Conservation (phyloP, 495 filamentous ascomycete species). For the Aspergillus baeticus region DNA sequence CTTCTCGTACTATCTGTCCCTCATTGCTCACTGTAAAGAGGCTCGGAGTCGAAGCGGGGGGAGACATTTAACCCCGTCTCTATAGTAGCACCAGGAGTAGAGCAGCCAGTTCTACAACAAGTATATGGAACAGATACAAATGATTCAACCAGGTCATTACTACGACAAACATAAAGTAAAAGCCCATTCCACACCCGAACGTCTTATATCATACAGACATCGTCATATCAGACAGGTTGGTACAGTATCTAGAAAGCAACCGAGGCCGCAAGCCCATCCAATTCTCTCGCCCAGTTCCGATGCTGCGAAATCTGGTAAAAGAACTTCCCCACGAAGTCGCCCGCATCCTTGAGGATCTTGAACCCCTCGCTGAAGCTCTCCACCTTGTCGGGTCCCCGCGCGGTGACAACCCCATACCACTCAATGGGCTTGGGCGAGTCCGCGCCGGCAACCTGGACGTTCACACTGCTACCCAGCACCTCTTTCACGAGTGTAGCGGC, state of each 20-base stretch:
- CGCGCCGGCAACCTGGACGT: conserved; percentile 52
- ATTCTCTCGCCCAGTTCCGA: conserved; percentile 67
- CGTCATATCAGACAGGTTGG: no score
- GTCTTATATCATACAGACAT: background rate
- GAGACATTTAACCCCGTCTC: no score
- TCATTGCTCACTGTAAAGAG: no score
- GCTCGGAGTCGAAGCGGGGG: no score
- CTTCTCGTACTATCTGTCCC: no score
- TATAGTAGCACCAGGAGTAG: no score
- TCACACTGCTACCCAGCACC: conserved; percentile 45
- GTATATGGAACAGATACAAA: no score
- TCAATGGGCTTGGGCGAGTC: conserved; percentile 52
- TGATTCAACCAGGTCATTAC: no score
- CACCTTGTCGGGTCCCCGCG: conserved; percentile 38
- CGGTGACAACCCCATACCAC: conserved; percentile 42
- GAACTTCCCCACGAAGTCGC: conserved; percentile 65
- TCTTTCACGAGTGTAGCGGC: conserved; percentile 62
- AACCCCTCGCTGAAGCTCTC: conserved; percentile 32
- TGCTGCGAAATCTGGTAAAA: conserved; percentile 66
- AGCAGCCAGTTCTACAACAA: no score
- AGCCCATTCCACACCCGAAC: no score
- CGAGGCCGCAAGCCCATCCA: conserved; percentile 58
- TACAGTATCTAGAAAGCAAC: conserved; percentile 35
- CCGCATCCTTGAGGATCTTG: conserved; percentile 43
- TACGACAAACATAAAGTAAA: no score